Percentiles rank a stretch among this genome's conserved stretches.
Evolutionary conservation across 2,329 filamentous ascomycete genomes (phyloP).

Genomic region (Penicillium hordei): DNA sequence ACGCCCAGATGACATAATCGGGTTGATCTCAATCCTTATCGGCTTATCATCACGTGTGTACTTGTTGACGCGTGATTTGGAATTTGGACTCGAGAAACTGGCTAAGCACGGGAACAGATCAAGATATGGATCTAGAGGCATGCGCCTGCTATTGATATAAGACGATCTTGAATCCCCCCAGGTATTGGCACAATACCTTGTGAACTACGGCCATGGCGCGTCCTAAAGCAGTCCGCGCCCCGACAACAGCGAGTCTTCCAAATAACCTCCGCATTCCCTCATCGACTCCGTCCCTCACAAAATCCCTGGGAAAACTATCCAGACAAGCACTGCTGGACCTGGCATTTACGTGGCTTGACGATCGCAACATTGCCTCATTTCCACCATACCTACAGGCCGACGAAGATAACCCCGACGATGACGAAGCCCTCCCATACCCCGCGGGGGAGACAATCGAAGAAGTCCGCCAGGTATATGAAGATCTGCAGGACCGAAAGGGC

Average conservation of each 20-base stretch:
- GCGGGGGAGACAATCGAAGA: slow-evolving; percentile 64
- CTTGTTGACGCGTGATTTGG: slow-evolving; percentile 3
- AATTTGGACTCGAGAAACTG: background rate
- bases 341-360: slow-evolving; percentile 74
- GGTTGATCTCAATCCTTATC: background rate
- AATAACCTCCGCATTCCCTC: slow-evolving; percentile 68
- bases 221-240: slow-evolving; percentile 49
- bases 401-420: slow-evolving; percentile 56
- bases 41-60: slow-evolving; percentile 6
- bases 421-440: slow-evolving; percentile 67
- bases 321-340: slow-evolving; percentile 70
- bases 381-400: slow-evolving; percentile 58
- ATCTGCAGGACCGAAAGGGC: slow-evolving; percentile 57
- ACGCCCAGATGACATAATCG: background rate
- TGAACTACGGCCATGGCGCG: slow-evolving; percentile 30
- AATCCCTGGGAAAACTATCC: slow-evolving; percentile 68
- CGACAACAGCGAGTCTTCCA: slow-evolving; percentile 70
- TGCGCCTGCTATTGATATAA: background rate
- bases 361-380: slow-evolving; percentile 60
- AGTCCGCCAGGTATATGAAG: slow-evolving; percentile 64
- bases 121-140: background rate
- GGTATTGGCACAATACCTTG: background rate
- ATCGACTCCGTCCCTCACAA: slow-evolving; percentile 63
- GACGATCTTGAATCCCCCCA: no score
- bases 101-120: background rate